Conservation (phyloP, 2,329 filamentous ascomycete species). For the Tolypocladium cylindrosporum region DNA sequence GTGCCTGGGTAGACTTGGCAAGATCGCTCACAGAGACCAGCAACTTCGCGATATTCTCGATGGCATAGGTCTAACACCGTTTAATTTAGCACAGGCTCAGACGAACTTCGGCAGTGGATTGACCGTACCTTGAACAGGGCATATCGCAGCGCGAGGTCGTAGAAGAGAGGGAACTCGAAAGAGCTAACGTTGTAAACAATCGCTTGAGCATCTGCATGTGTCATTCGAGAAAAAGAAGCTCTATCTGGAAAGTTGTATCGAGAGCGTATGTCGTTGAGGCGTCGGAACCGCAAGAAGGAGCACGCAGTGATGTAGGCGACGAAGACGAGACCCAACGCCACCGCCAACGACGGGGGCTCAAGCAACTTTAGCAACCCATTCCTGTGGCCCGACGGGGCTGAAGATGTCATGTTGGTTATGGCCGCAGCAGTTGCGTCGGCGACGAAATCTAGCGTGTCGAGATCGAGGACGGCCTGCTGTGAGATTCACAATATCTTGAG, state of each 20-base stretch:
- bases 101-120: not conserved
- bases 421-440: not conserved
- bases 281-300: constrained; percentile 24
- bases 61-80: constrained; percentile 25
- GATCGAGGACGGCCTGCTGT: not conserved
- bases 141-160: constrained; percentile 25
- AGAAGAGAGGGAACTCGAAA: constrained; percentile 28
- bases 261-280: constrained; percentile 17
- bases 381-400: not conserved
- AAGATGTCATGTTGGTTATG: not conserved
- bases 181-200: constrained; percentile 25
- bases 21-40: constrained; percentile 25
- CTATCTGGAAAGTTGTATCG: constrained; percentile 23
- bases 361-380: not conserved
- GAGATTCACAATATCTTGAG: not conserved
- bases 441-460: not conserved
- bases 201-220: constrained; percentile 31
- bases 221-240: constrained; percentile 27
- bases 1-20: constrained; percentile 16
- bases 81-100: not conserved
- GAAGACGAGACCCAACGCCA: constrained; percentile 9
- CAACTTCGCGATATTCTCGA: constrained; percentile 26
- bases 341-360: constrained; percentile 1
- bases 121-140: constrained; percentile 28
- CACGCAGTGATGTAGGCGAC: constrained; percentile 23